Evolutionary conservation across 2,329 filamentous ascomycete genomes (phyloP).

Genomic region (Arthrobotrys entomopaga): DNA sequence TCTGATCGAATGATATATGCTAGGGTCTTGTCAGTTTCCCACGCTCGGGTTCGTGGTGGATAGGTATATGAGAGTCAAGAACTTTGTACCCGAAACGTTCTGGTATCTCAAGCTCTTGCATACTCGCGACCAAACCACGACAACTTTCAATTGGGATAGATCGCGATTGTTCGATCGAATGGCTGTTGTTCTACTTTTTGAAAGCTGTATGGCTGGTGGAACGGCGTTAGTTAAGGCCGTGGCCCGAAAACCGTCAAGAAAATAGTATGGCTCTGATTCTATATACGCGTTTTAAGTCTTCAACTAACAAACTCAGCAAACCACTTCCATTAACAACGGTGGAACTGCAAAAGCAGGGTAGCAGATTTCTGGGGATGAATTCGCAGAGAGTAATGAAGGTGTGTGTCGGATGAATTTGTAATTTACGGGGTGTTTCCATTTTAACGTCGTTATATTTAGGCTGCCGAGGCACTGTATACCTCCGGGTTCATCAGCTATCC

Average conservation of each 20-base stretch:
- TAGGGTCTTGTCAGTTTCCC: conserved; percentile 93
- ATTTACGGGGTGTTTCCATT: too few relatives aligned
- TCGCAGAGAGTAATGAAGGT: conserved; percentile 89
- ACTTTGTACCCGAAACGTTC: conserved; percentile 90
- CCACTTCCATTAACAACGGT: conserved; percentile 94
- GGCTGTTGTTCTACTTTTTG: conserved; percentile 81
- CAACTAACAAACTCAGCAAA: conserved; percentile 64
- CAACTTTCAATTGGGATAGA: conserved; percentile 84
- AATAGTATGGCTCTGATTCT: conserved; percentile 68
- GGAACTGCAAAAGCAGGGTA: conserved; percentile 95
- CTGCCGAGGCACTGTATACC: conserved; percentile 87
- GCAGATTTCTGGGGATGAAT: conserved; percentile 85
- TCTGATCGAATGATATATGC: conserved; percentile 32
- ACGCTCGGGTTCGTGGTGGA: conserved; percentile 97
- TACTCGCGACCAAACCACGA: conserved; percentile 78
- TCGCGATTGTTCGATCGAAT: conserved; percentile 88
- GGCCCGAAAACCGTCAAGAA: conserved; percentile 88
- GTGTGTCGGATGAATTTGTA: conserved; percentile 18
- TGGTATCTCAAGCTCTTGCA: conserved; percentile 91
- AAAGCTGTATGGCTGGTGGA: conserved; percentile 81
- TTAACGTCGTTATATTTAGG: conserved; percentile 58
- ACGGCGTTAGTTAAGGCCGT: conserved; percentile 84
- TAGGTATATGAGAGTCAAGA: conserved; percentile 90
- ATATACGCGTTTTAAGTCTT: not conserved
- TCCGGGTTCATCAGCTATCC: conserved; percentile 98